Evolutionary conservation across 257 asterid species (phyloP), one percentile per base, ranked within the genome.

Genomic region (Avicennia marina): DNA sequence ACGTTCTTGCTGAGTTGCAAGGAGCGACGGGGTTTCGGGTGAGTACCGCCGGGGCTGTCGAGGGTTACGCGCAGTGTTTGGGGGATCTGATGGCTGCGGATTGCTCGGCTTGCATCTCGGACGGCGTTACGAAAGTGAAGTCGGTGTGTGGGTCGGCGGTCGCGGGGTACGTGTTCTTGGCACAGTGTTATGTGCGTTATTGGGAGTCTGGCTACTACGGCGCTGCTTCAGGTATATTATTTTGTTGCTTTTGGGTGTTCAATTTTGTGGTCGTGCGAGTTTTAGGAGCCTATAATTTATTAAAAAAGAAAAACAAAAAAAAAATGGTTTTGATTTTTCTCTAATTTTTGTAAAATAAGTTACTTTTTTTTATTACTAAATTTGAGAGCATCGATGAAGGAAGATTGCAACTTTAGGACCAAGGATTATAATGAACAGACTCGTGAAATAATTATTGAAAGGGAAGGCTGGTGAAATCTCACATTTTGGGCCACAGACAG

Each of bases 1-100:
- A 52, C 1, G 85, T 90, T 51, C 77, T 89, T 1, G 74, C 60
- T 0, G 75, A 76, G 4, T 25, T 89, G 62, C 65, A 21, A 11
- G 78, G 62, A 16, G 80, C 80, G 15, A 51, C 15, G 0, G 88
- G 84, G 27, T 90, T 78, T 67, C 53, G 85, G 25, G 85, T 84
- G 6, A 71, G 78, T 43, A 64, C 68, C 18, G 38, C 73, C 11
- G 86, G 82, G 44, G 24, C 59, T 3, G 74, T 75, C n/a, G 74
- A 73, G 62, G 86, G 82, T 0, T 79, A 79, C 64, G 71, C 80
- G 47, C 80, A 79, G 71, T 79, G 85, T 41, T 60, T 75, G 51
- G 85, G 79, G 67, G 85, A 79, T 27, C 3, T 79, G 71, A 16
- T 34, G 33, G 66, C 48, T 49, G 47, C 32, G 55, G 85, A 75